Evolutionary conservation across 2,329 filamentous ascomycete species (phyloP), one percentile per base, ranked within the genome.

Genomic region (Aspergillus felis): DNA sequence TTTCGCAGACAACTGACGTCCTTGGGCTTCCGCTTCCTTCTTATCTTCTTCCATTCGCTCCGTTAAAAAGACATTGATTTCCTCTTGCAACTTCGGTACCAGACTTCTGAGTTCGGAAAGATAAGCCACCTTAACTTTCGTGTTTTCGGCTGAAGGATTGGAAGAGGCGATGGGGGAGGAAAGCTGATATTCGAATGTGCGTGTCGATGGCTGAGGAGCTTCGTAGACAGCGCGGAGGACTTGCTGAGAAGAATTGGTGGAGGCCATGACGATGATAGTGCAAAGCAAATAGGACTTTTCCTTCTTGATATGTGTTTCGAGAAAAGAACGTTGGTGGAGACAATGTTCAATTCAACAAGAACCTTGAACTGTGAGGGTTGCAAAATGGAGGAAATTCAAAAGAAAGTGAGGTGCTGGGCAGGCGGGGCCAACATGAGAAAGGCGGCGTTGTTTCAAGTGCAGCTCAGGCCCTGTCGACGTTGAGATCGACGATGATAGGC

Each of bases 1-100:
- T 53, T 73, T 69, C 24, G 72, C 71, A n/a, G 71, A 75, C 25
- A 72, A 57, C 42, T 68, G 64, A 32, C 77, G 67, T 8, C 66
- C 68, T 29, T 66, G 64, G 8, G 71, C 72, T 17, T 67, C 69
- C 7, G 73, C 73, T 1, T 61, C 57, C 32, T 71, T 70, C 60
- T 83, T 86, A 59, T 87, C 84, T 60, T 86, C 80, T 48, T 82
- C 83, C 85, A 87, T 87, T 58, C 81, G 82, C 61, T 79, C 73
- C 20, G 85, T 87, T 64, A 87, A 66, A 62, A 84, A 85, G 22
- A 73, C 71, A 65, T 87, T 87, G 68, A 87, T 73, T 52, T 85
- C 78, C 49, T 74, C 75, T 67, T 87, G 85, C n/a, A 87, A 66
- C 20, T 76, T 69, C 10, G 76, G 76, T 28, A 82, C 77, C 7